A percentile compares a stretch with the other conserved stretches of the same genome.
Conservation (phyloP, 2,329 filamentous ascomycete genomes). For the Lachnellula occidentalis region DNA sequence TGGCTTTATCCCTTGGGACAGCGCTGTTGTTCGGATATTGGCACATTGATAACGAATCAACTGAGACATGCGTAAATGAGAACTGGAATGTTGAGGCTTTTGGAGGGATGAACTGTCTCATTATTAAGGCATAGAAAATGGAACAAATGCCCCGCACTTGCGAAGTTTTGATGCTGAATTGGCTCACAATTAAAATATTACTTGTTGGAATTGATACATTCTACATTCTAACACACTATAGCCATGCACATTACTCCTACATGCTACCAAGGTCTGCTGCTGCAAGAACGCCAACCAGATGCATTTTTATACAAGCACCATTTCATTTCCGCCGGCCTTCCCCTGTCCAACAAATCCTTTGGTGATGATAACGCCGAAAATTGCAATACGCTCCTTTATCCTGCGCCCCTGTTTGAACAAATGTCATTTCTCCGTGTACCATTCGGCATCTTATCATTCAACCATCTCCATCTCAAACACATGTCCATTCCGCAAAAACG, state of each 20-base stretch:
- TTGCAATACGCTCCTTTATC: not conserved
- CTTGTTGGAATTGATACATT: too few species aligned
- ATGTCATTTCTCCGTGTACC: not conserved
- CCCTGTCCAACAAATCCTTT: not conserved
- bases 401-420: not conserved
- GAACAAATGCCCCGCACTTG: too few species aligned
- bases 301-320: slow-evolving; percentile 1
- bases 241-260: slow-evolving; percentile 5
- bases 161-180: too few species aligned
- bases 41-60: too few species aligned
- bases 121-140: too few species aligned
- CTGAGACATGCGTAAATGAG: too few species aligned
- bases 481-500: slow-evolving; percentile 80
- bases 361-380: not conserved
- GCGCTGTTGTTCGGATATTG: not conserved
- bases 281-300: slow-evolving; percentile 8
- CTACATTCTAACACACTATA: not conserved
- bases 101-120: too few species aligned
- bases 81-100: too few species aligned
- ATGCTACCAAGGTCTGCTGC: not conserved
- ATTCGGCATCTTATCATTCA: not conserved
- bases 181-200: too few species aligned
- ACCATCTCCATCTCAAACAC: slow-evolving; percentile 22
- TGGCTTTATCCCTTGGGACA: not conserved
- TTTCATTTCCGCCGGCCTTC: not conserved